Conservation (phyloP, 257 asterid genomes). For the Solanum tacnaense region DNA sequence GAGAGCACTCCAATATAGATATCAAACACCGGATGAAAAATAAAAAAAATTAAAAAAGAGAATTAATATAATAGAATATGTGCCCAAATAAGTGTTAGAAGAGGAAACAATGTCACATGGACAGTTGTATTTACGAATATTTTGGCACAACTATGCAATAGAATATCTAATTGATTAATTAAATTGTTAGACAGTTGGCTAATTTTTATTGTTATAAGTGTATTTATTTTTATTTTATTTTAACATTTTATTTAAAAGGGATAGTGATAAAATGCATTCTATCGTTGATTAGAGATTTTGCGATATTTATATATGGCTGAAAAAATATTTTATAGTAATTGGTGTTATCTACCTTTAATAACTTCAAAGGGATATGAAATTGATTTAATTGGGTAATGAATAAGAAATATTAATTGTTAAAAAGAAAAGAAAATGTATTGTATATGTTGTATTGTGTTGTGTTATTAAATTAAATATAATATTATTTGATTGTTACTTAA, state of each 20-base stretch:
- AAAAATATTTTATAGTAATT: not conserved
- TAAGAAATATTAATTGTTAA: not conserved
- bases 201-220: not conserved
- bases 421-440: not conserved
- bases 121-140: not conserved
- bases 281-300: not conserved
- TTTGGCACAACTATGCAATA: not conserved
- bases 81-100: not conserved
- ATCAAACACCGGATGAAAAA: no score
- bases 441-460: not conserved
- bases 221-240: not conserved
- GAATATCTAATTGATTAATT: not conserved
- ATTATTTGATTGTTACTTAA: no score
- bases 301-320: not conserved
- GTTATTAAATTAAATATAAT: not conserved
- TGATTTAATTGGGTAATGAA: not conserved
- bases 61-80: not conserved
- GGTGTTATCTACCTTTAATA: not conserved
- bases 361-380: not conserved
- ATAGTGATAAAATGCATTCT: not conserved
- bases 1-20: no score
- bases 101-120: not conserved
- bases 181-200: not conserved
- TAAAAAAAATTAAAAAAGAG: not conserved
- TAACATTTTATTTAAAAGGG: not conserved